Evolutionary conservation across 169 alveolate genomes (phyloP).

Genomic region (Eimeria falciformis): DNA sequence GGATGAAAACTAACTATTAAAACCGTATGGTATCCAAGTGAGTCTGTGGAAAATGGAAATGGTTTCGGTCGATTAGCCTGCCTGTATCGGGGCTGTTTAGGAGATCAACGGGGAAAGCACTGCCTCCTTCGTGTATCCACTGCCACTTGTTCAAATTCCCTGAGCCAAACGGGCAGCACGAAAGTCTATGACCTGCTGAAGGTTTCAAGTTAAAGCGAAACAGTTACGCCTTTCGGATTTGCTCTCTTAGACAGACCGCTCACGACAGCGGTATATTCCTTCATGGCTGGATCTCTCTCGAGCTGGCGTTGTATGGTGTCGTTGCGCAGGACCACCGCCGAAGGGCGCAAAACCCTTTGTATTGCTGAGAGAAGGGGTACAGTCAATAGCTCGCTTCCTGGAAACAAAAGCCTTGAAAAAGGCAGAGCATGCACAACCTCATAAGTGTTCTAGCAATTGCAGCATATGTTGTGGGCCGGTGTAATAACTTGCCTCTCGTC

Average conservation of each 20-base stretch:
- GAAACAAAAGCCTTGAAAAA: background rate
- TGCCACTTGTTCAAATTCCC: conserved; percentile 15
- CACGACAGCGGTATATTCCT: background rate
- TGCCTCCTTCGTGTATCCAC: conserved; percentile 46
- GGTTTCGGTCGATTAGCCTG: too few species aligned
- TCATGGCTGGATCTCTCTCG: conserved; percentile 12
- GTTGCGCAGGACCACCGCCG: conserved; percentile 35
- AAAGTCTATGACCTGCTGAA: too few species aligned
- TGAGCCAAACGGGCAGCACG: too few species aligned
- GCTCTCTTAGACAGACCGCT: conserved; percentile 3
- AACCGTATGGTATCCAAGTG: too few species aligned
- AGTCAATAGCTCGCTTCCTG: conserved; percentile 67
- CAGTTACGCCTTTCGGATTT: too few species aligned
- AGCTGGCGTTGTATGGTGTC: conserved; percentile 47
- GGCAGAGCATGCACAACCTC: background rate
- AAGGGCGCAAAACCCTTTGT: background rate
- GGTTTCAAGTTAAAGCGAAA: too few species aligned
- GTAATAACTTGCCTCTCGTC: conserved; percentile 50
- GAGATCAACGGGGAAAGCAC: conserved; percentile 62
- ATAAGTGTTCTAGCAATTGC: background rate
- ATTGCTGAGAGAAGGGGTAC: conserved; percentile 23
- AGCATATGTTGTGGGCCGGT: background rate
- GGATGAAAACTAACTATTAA: too few species aligned
- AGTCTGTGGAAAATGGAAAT: too few species aligned
- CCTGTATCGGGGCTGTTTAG: conserved; percentile 52